phyloP scores from a whole-genome alignment of 2,329 filamentous ascomycete species.

The Dothistroma septosporum region DNA sequence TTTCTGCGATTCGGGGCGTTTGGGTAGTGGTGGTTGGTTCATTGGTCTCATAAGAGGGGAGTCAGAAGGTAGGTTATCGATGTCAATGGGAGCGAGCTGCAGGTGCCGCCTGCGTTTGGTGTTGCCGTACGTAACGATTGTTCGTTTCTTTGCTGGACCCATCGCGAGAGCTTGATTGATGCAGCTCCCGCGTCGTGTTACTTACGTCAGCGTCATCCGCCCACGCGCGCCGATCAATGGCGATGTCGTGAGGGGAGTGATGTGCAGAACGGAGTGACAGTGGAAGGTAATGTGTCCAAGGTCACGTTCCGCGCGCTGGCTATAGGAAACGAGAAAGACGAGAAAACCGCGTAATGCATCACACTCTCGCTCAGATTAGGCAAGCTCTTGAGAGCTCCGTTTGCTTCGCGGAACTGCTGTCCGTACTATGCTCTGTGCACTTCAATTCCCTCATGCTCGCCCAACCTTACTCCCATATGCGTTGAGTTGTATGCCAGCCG shows the following conservation, averaged over 20 bases:
- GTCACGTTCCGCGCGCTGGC: not conserved
- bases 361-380: not conserved
- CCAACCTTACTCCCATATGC: slow-evolving; percentile 6
- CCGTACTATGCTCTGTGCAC: not conserved
- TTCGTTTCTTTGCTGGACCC: not conserved
- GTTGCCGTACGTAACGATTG: not conserved
- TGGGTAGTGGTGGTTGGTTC: slow-evolving; percentile 13
- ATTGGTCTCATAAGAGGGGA: slow-evolving; percentile 19
- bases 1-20: slow-evolving; percentile 20
- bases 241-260: not conserved
- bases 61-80: not conserved
- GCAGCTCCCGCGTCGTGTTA: not conserved
- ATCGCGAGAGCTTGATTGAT: not conserved
- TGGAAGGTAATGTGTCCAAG: not conserved
- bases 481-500: not conserved
- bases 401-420: not conserved
- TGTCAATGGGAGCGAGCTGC: not conserved
- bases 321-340: not conserved
- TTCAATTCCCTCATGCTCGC: not conserved
- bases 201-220: not conserved
- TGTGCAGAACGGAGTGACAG: not conserved
- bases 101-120: not conserved
- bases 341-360: not conserved
- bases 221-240: not conserved
- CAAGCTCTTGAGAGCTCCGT: not conserved